Base-by-base conservation (phyloP, 148 eudicot species). In the Rhododendron henanense region DNA sequence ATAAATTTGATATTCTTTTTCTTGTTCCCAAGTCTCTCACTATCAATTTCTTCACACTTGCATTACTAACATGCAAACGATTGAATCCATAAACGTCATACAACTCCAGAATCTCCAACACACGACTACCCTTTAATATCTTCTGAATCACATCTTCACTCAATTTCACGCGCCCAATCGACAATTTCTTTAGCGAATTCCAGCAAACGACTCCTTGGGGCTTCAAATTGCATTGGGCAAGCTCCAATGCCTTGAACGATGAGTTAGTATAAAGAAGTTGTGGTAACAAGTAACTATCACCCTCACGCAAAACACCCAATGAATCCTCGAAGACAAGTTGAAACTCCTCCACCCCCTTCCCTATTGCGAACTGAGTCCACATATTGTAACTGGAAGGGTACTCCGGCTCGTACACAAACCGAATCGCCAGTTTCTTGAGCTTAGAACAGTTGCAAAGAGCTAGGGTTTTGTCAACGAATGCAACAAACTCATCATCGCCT, bases 31-130 rank as follows among this genome's bases (percentile, higher is more conserved):
- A 35, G 37, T 35, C 37, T 35, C 37, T 35, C 37, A 35, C 37
- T 35, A 35, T 35, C 37, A 35, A 35, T 35, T 35, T 35, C 25
- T 53, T 81, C 65, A 81, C 10, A 51, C 41, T 50, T 5, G 41
- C 31, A 63, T 59, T 37, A 3, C 51, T 6, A 23, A 37, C 8
- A 14, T 9, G 33, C 50, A 59, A 63, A 59, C 75, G 75, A 35
- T 39, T 41, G 28, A 59, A 3, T 0, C 84, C 84, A 19, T 15
- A 18, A 21, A 61, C 39, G 14, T n/a, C 1, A 63, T 21, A 82
- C 84, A 82, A 41, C 67, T 82, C 84, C 84, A 82, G 14, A 10
- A 6, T 3, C 75, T 82, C 84, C 74, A 82, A 44, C 53, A 82
- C 35, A 10, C 76, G 76, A 41, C 74, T 59, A 28, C 84, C 75